Conservation (phyloP, 768 basidiomycete species). For the Mycena galericulata region DNA sequence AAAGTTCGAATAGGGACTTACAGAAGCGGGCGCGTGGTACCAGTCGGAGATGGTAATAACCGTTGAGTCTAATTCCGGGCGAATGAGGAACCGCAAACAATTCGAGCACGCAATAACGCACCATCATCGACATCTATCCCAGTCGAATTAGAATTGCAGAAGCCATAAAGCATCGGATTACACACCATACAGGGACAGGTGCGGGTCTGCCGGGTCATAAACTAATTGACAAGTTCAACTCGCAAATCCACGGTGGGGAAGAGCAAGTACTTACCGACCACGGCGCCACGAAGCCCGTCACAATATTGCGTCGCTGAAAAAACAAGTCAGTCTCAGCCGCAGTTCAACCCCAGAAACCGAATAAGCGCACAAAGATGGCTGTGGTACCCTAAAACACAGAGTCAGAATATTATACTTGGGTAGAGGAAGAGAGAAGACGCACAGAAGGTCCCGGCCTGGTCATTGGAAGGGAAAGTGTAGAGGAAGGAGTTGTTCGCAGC, state of each 20-base stretch:
- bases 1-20: neutral
- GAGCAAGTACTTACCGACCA: neutral
- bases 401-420: too few species aligned
- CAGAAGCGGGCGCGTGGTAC: conserved; percentile 22
- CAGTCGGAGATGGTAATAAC: conserved; percentile 20
- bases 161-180: neutral
- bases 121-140: conserved; percentile 22
- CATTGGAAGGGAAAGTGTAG: conserved; percentile 37
- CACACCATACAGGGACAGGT: neutral
- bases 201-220: conserved; percentile 22
- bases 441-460: conserved; percentile 19
- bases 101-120: neutral
- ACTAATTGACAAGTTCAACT: neutral
- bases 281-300: conserved; percentile 6
- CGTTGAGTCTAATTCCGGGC: neutral
- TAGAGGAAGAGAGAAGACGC: too few species aligned
- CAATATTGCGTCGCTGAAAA: conserved; percentile 5
- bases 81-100: neutral
- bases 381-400: conserved; percentile 1
- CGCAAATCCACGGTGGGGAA: too few species aligned
- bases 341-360: neutral
- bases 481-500: conserved; percentile 42
- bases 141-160: neutral
- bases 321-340: neutral
- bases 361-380: conserved; percentile 12